Evolutionary conservation across 495 filamentous ascomycete species (phyloP).

Genomic region (Tuber aestivum): DNA sequence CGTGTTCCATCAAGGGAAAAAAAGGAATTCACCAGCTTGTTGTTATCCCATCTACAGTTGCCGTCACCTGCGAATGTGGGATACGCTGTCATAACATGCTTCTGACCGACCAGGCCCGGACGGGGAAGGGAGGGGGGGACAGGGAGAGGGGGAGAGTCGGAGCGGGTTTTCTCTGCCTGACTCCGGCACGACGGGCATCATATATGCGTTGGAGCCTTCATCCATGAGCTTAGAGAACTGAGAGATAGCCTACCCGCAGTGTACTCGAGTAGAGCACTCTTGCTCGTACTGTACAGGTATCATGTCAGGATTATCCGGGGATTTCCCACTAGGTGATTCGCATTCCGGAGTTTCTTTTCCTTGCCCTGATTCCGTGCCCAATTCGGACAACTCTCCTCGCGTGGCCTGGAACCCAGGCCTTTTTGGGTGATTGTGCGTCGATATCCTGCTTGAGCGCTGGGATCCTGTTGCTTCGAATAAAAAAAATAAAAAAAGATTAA

Average conservation of each 20-base stretch:
- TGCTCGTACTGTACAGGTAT: too few species aligned
- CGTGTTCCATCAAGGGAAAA: neutral
- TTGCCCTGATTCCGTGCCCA: slow-evolving; percentile 1
- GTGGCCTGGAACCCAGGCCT: neutral
- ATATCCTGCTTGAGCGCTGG: neutral
- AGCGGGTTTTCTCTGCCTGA: neutral
- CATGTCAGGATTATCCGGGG: neutral
- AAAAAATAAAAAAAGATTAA: too few species aligned
- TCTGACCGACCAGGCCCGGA: neutral
- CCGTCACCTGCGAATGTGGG: neutral
- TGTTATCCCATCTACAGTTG: neutral
- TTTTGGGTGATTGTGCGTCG: neutral
- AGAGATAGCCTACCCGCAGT: neutral
- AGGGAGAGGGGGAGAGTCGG: neutral
- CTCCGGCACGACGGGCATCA: neutral
- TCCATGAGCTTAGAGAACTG: too few species aligned
- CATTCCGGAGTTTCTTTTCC: neutral
- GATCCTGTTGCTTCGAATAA: neutral
- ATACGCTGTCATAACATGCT: too few species aligned
- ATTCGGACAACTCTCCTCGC: slow-evolving; percentile 3
- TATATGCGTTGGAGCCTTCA: too few species aligned
- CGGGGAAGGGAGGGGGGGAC: neutral
- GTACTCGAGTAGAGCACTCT: too few species aligned
- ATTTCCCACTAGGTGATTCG: neutral
- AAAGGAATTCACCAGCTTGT: neutral